phyloP scores from a whole-genome alignment of 1,284 basidiomycete species.

The Cystobasidium sp. region DNA sequence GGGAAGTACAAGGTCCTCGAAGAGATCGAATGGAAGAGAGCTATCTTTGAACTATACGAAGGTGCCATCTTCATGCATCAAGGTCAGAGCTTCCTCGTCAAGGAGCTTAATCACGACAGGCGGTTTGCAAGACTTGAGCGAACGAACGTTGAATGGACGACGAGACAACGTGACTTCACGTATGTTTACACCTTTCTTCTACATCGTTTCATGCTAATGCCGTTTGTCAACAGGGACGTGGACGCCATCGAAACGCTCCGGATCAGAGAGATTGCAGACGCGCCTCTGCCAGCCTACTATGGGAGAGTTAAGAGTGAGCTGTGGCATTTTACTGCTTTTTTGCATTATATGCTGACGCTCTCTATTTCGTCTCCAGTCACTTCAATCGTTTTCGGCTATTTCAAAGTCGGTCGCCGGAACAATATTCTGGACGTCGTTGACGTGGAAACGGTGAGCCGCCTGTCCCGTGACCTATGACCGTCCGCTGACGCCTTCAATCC shows the following conservation, averaged over 20 bases:
- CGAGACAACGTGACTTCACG: slow-evolving; percentile 61
- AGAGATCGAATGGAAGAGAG: slow-evolving; percentile 82
- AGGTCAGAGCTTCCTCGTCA: slow-evolving; percentile 71
- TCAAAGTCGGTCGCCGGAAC: slow-evolving; percentile 55
- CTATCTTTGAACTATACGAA: slow-evolving; percentile 76
- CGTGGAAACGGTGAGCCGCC: slow-evolving; percentile 64
- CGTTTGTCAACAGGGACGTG: slow-evolving; percentile 65
- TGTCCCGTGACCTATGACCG: no score
- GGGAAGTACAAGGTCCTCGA: slow-evolving; percentile 68
- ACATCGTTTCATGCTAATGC: neutral
- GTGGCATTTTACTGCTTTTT: neutral
- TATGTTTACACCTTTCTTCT: slow-evolving; percentile 5
- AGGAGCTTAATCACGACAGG: slow-evolving; percentile 78
- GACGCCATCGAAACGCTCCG: slow-evolving; percentile 78
- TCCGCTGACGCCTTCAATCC: neutral
- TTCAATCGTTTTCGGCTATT: slow-evolving; percentile 70
- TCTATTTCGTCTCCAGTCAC: slow-evolving; percentile 58
- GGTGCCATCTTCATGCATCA: slow-evolving; percentile 76
- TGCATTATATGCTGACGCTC: neutral
- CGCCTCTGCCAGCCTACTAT: slow-evolving; percentile 69
- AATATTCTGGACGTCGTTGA: slow-evolving; percentile 78
- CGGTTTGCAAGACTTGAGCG: slow-evolving; percentile 72
- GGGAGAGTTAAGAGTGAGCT: slow-evolving; percentile 67
- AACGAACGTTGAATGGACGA: slow-evolving; percentile 81
- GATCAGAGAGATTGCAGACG: slow-evolving; percentile 70